Conservation (phyloP, 2,329 filamentous ascomycete genomes). For the Colletotrichum horii region DNA sequence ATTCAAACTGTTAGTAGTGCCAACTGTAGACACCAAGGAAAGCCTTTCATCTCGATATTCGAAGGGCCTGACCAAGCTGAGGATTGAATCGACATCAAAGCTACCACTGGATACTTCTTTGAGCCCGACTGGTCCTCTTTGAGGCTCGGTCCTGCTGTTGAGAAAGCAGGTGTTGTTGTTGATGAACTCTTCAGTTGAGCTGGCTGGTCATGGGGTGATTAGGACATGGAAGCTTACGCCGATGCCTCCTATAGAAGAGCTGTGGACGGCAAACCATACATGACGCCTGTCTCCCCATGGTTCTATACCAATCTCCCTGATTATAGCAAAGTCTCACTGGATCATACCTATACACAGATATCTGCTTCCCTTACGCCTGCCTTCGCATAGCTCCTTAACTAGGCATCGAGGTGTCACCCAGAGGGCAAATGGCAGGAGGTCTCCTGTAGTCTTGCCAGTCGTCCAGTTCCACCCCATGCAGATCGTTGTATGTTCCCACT, state of each 20-base stretch:
- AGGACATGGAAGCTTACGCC: slow-evolving; percentile 15
- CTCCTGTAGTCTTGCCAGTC: background rate
- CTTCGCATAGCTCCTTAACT: no score
- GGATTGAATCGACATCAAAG: slow-evolving; percentile 50
- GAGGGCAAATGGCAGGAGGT: background rate
- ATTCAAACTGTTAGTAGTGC: slow-evolving; percentile 5
- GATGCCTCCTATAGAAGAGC: slow-evolving; percentile 21
- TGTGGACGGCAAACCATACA: slow-evolving; percentile 31
- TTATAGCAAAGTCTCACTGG: slow-evolving; percentile 33
- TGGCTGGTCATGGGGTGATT: slow-evolving; percentile 35
- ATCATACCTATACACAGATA: no score
- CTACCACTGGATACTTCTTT: slow-evolving; percentile 40
- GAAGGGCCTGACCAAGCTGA: slow-evolving; percentile 43
- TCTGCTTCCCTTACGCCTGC: no score
- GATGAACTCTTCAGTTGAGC: slow-evolving; percentile 42
- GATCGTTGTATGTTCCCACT: background rate
- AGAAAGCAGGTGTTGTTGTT: slow-evolving; percentile 12
- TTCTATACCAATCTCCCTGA: slow-evolving; percentile 63
- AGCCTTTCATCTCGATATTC: slow-evolving; percentile 44
- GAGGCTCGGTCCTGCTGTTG: slow-evolving; percentile 29
- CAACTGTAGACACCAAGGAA: slow-evolving; percentile 26
- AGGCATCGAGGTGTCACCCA: no score
- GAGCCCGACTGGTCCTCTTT: slow-evolving; percentile 49
- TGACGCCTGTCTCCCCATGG: slow-evolving; percentile 63
- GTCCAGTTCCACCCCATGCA: background rate